Evolutionary conservation across 1,139 yeast genomes (phyloP).

Genomic region (Debaryomyces udenii): DNA sequence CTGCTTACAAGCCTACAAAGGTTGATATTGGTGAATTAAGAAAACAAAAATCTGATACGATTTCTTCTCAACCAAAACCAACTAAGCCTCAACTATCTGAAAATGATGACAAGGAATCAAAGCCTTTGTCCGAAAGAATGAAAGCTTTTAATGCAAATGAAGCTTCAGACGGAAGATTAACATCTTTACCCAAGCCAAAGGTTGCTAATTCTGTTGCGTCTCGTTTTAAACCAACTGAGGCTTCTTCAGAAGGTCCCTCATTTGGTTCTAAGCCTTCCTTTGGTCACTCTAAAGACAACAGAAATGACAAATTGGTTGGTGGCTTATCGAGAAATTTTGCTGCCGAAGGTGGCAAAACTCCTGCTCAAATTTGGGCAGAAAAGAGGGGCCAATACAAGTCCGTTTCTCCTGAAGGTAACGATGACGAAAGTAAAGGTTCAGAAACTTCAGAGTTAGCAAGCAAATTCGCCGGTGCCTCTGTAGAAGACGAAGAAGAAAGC

Average conservation of each 20-base stretch:
- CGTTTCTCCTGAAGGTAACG: constrained; percentile 30
- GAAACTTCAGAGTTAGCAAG: constrained; percentile 17
- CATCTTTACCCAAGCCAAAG: constrained; percentile 70
- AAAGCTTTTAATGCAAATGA: constrained; percentile 34
- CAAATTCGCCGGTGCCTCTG: constrained; percentile 1
- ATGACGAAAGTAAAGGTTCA: constrained; percentile 1
- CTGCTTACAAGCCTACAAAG: constrained; percentile 72
- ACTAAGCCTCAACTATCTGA: constrained; percentile 16
- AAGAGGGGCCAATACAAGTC: constrained; percentile 68
- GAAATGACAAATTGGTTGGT: constrained; percentile 54
- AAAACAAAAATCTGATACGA: constrained; percentile 50
- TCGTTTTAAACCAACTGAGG: constrained; percentile 46
- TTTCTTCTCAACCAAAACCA: constrained; percentile 44
- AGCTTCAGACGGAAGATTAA: constrained; percentile 51
- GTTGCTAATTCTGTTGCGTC: constrained; percentile 53
- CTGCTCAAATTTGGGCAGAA: constrained; percentile 96
- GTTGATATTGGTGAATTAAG: constrained; percentile 48
- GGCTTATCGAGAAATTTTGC: constrained; percentile 74
- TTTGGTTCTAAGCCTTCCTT: constrained; percentile 59
- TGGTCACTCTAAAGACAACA: constrained; percentile 30
- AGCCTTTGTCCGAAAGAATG: constrained; percentile 49
- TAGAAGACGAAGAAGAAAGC: constrained; percentile 22
- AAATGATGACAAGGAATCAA: constrained; percentile 33
- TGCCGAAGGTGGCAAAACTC: constrained; percentile 79
- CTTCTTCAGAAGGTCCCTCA: constrained; percentile 31